A percentile compares a stretch with the other conserved stretches of the same genome.
phyloP scores from a whole-genome alignment of 129 eudicot species.

The Flaveria ramosissima region DNA sequence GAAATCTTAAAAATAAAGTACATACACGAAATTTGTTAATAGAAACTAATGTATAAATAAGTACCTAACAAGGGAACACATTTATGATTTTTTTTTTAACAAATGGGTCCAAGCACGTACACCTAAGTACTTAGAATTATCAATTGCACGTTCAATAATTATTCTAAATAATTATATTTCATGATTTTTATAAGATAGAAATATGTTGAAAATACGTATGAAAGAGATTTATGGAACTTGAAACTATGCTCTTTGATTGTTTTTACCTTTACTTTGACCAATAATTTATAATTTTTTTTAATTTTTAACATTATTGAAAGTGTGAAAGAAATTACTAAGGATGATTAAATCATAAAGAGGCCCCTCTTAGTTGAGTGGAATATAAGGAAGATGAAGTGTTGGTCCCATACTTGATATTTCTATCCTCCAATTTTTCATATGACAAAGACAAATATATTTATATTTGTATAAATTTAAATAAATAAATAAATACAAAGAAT shows the following conservation, averaged over 20 bases:
- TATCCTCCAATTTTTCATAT: not conserved
- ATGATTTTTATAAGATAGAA: not conserved
- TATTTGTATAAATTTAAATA: too few species aligned
- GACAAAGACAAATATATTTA: not conserved
- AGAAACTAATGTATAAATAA: not conserved
- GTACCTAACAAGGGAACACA: not conserved
- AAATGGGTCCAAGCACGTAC: not conserved
- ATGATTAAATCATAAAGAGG: constrained; percentile 17
- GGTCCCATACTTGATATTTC: constrained; percentile 30
- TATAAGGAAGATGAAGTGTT: constrained; percentile 33
- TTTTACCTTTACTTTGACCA: not conserved
- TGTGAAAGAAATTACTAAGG: constrained; percentile 1
- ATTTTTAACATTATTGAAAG: not conserved
- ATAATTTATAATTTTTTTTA: not conserved
- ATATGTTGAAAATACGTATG: not conserved
- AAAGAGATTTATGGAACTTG: not conserved
- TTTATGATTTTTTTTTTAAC: not conserved
- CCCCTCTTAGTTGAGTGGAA: constrained; percentile 43
- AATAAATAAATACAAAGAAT: not conserved
- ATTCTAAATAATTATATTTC: not conserved
- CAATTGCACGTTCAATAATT: not conserved
- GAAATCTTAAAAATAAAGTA: too few species aligned
- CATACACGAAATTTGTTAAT: too few species aligned
- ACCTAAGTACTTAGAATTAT: constrained; percentile 10
- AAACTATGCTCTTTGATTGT: not conserved